Evolutionary conservation across 495 filamentous ascomycete genomes (phyloP), one percentile per base, ranked within the genome.

Genomic region (Penicillium cataractarum): DNA sequence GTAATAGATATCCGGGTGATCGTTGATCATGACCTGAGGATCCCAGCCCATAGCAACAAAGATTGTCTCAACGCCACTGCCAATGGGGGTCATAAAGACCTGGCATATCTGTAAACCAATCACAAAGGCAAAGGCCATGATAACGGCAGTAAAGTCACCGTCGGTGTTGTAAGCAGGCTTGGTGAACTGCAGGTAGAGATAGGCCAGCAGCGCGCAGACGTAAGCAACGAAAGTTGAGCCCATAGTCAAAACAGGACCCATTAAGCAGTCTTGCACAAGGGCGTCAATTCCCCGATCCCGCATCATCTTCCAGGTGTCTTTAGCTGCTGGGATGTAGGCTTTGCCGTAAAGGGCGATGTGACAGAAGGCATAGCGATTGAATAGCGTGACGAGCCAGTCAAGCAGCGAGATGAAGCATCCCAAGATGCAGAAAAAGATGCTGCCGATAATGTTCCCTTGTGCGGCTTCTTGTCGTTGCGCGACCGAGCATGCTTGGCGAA

Each of bases 331-430:
- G 57, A 97, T 83, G 70, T 96, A 97, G 0, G 89, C 74, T 68
- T 95, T 93, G 26, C 93, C 93, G 70, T 97, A 96, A 1, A 97
- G 80, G 0, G 94, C 92, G 68, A 98, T 96, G 73, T 97, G 89
- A 21, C 87, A 91, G 75, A 97, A 97, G 0, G 92, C 93, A 65
- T 97, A 97, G 66, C 91, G 86, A 59, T 84, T 85, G 74, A 82
- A 80, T 21, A 84, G 75, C 58, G 91, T 83, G 5, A 94, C 87
- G 0, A 89, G 87, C 92, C 93, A 97, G 63, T 96, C 87, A 1
- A 97, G 80, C 55, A 97, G 65, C 12, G 84, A 80, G 58, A 97
- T 90, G 59, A 97, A 67, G 72, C 90, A 96, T 2, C 85, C 83
- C 3, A 96, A 75, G 54, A 90, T 61, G 74, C 92, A 93, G 65